Evolutionary conservation across 129 eudicot genomes (phyloP), one percentile per base, ranked within the genome.

Genomic region (Mikania micrantha): DNA sequence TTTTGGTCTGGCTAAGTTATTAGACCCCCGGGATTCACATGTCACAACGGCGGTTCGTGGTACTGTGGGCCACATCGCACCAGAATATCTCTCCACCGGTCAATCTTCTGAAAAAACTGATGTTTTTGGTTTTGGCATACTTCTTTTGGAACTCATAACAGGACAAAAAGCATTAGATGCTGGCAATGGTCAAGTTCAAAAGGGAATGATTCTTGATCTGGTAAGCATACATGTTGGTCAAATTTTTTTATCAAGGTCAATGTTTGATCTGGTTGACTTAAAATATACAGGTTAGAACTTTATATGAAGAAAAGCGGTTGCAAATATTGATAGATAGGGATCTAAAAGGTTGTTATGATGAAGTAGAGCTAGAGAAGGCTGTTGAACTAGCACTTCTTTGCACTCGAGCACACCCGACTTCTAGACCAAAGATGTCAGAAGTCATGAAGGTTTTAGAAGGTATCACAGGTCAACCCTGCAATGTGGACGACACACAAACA

Each of bases 31-130:
- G 20, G 99, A 86, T 67, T 82, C 99, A 29, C 99, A 93, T 75
- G 95, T 93, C 60, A 93, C 95, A 8, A 94, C 99, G 8, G 99
- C 97, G 4, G 99, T 94, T 12, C 92, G 99, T 9, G 99, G 99
- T 35, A 93, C 99, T 13, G 83, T 89, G 35, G 97, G 99, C 35
- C 96, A 94, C 72, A 94, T 94, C 12, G 99, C 98, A 6, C 98
- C 98, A 0, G 98, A 93, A 62, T 89, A 93, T 85, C 95, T 93
- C 72, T 93, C 96, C 7, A 93, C 98, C 0, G 98, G 98, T 34
- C 98, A 93, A 63, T 93, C 98, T 35, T 93, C 98, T 1, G 96
- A 93, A 80, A 93, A 93, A 74, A 88, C 98, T 0, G 98, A 93
- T 70, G 96, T 93, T 35, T 93, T 89, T 73, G 99, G 99, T 69